These are phyloP conservation scores for Rhododendron vialii DNA, from an alignment of 148 eudicot genomes.

Conservation along the genomic window DNA sequence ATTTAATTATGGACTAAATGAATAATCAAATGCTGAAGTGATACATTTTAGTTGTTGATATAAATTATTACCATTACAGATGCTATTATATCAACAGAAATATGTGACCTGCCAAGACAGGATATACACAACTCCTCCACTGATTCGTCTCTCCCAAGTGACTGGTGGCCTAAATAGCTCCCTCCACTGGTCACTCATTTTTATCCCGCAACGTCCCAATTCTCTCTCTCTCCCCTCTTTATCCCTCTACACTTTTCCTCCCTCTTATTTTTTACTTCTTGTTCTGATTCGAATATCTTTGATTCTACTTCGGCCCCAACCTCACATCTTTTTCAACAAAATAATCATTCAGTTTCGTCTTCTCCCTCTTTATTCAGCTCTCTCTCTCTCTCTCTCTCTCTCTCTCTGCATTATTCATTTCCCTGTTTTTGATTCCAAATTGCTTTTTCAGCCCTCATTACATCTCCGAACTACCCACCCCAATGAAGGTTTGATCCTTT, in stretches of 20 bases:
- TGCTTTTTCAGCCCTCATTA: constrained; percentile 7
- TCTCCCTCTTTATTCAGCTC: neutral
- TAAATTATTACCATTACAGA: too few relatives aligned
- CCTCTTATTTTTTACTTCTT: constrained; percentile 5
- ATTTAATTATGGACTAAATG: too few relatives aligned
- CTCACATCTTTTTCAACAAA: constrained; percentile 1
- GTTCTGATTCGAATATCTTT: constrained; percentile 18
- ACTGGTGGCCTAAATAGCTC: neutral
- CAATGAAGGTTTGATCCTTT: constrained; percentile 23
- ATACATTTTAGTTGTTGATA: too few relatives aligned
- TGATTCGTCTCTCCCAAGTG: neutral
- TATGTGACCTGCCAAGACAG: too few relatives aligned
- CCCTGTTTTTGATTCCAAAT: neutral
- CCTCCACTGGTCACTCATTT: neutral
- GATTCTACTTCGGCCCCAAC: neutral
- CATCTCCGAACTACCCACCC: neutral
- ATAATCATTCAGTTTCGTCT: constrained; percentile 14
- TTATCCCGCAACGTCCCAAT: neutral
- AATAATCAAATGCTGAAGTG: rapidly evolving
- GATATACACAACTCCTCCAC: neutral
- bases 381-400: neutral
- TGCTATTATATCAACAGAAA: too few relatives aligned
- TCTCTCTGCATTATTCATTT: neutral
- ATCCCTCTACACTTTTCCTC: neutral
- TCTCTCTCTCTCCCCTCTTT: neutral